A percentile compares a stretch with the other conserved stretches of the same genome.
Evolutionary conservation across 345 rosid species (phyloP).

Genomic region (Laguncularia racemosa): DNA sequence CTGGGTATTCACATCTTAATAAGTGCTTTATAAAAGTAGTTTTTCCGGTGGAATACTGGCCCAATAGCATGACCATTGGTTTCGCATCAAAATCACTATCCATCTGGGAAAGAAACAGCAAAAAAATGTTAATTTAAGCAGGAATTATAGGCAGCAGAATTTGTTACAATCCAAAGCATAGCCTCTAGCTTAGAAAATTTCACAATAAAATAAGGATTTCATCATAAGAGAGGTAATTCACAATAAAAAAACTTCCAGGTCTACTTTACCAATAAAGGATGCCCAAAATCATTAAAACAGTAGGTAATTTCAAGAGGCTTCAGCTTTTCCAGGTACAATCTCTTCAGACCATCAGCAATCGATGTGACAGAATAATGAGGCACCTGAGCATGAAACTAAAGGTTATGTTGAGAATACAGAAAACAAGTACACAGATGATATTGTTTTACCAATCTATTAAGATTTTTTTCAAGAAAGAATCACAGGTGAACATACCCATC

Average conservation of each 20-base stretch:
- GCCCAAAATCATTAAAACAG: conserved; percentile 86
- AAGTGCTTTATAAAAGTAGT: conserved; percentile 91
- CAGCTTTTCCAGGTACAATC: conserved; percentile 68
- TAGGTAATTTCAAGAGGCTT: conserved; percentile 83
- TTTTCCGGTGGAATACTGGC: conserved; percentile 96
- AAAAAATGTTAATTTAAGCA: background rate
- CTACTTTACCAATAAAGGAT: conserved; percentile 62
- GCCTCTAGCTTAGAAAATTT: background rate
- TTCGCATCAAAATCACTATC: conserved; percentile 92
- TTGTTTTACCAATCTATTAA: too few species aligned
- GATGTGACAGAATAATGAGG: conserved; percentile 68
- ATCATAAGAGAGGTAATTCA: background rate
- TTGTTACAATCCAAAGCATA: background rate
- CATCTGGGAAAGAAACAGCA: conserved; percentile 37
- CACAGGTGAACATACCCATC: too few species aligned
- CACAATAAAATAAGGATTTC: background rate
- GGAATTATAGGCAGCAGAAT: background rate
- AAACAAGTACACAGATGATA: too few species aligned
- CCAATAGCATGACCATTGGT: conserved; percentile 96
- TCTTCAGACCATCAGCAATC: conserved; percentile 85
- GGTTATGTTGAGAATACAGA: too few species aligned
- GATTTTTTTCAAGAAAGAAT: too few species aligned
- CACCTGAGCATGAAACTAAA: conserved; percentile 17
- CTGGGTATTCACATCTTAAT: conserved; percentile 76
- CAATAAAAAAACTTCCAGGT: background rate